phyloP scores from a whole-genome alignment of 2,329 filamentous ascomycete species.

The Pseudogymnoascus sp. region DNA sequence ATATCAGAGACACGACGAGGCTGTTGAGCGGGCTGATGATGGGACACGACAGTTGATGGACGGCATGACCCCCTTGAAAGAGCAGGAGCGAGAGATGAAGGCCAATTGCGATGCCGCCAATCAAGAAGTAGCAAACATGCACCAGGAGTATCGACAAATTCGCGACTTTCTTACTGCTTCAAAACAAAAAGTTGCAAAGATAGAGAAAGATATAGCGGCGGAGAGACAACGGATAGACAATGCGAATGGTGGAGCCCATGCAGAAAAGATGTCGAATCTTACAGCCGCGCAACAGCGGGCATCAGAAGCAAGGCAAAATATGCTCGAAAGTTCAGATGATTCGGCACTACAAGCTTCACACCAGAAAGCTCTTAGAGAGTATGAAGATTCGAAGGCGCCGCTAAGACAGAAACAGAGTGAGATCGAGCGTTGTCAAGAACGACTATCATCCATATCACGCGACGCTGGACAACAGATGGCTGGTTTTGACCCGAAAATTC shows the following conservation, averaged over 20 bases:
- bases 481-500: constrained; percentile 56
- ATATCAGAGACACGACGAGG: constrained; percentile 25
- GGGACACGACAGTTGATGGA: constrained; percentile 13
- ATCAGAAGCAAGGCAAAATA: constrained; percentile 34
- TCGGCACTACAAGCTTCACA: constrained; percentile 28
- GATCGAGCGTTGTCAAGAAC: constrained; percentile 41
- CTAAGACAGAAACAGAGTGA: constrained; percentile 42
- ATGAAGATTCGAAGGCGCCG: constrained; percentile 28
- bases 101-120: constrained; percentile 45
- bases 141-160: constrained; percentile 59
- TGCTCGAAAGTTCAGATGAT: constrained; percentile 34
- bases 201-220: constrained; percentile 40
- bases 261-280: constrained; percentile 50
- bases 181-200: constrained; percentile 37
- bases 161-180: constrained; percentile 47
- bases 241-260: constrained; percentile 60
- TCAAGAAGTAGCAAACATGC: constrained; percentile 43
- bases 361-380: constrained; percentile 26
- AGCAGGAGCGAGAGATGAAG: constrained; percentile 40
- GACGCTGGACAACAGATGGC: constrained; percentile 52
- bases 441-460: constrained; percentile 43
- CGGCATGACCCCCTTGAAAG: constrained; percentile 35
- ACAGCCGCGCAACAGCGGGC: constrained; percentile 46
- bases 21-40: constrained; percentile 28
- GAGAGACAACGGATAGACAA: constrained; percentile 56